Conservation (phyloP, 345 rosid species). For the Dipteronia dyeriana region DNA sequence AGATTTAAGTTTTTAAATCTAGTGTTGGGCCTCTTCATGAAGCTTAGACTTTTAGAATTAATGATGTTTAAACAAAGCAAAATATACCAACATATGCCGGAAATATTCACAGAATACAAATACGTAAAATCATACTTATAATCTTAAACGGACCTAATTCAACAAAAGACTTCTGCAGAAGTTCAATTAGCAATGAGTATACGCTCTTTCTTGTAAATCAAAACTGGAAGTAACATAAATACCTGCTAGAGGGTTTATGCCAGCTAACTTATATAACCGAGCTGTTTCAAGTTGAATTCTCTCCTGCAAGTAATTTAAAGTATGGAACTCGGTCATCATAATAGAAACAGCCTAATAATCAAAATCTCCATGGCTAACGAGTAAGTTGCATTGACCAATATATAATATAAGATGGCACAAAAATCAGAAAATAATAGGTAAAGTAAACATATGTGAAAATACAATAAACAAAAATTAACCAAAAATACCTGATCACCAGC, state of each 20-base stretch:
- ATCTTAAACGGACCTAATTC: background rate
- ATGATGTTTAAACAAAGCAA: background rate
- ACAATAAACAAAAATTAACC: background rate
- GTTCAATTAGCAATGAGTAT: background rate
- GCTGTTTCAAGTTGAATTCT: conserved; percentile 93
- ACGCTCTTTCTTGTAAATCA: background rate
- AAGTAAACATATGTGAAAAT: background rate
- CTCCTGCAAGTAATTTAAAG: conserved; percentile 57
- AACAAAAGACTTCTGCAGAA: background rate
- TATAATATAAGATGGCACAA: background rate
- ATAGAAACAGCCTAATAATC: background rate
- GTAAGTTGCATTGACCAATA: background rate
- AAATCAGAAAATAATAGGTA: background rate
- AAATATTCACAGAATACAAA: background rate
- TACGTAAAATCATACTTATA: background rate
- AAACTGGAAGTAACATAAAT: conserved; percentile 8
- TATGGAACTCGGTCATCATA: conserved; percentile 5
- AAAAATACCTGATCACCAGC: conserved; percentile 79
- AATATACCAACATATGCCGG: background rate
- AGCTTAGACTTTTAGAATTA: background rate
- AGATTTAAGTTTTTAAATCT: background rate
- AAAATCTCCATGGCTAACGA: background rate
- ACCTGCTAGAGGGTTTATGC: conserved; percentile 95
- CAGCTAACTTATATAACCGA: conserved; percentile 87
- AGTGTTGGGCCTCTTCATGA: background rate